Evolutionary conservation across 345 rosid species (phyloP), one percentile per base, ranked within the genome.

Genomic region (Capsella bursapastoris): DNA sequence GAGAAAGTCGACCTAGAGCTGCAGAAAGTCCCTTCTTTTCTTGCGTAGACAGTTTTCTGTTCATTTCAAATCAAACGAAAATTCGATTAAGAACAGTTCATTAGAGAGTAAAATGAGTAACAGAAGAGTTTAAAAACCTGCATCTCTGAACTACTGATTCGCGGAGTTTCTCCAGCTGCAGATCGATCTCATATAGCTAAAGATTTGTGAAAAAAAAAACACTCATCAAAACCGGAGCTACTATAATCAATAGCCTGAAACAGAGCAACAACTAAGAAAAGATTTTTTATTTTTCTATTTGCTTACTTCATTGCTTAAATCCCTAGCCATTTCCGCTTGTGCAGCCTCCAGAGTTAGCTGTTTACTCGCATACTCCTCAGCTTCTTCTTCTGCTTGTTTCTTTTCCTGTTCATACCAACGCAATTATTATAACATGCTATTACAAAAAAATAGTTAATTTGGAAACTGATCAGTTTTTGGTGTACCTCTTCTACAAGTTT

Each of bases 401-500:
- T 80, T 87, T 72, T 90, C 96, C 96, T 90, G 66, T 35, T 47
- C 66, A 78, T 16, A 67, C 29, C 53, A 59, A 63, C 37, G 3
- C 37, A 65, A 22, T 47, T 45, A 37, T n/a, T 8, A 2, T 38
- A 48, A 57, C 55, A 48, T 32, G 49, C 71, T 38, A 29, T 64
- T 41, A 57, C 25, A 71, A 49, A n/a, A 40, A n/a, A 32, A 34
- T 1, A 2, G 52, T 57, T 57, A 38, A 32, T 48, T 38, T 43
- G 53, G 53, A 37, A 37, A 32, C 14, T 3, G 47, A 49, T 16
- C 35, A 37, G 25, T 22, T 22, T 57, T 14, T 70, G 32, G 12
- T 62, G 67, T 80, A 90, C 96, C 89, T 90, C 97, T 79, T 90
- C 88, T 7, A 74, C 86, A 68, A 88, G 87, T 87, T 88, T 83